These are phyloP conservation scores for Boletus huronensis DNA, from an alignment of 768 basidiomycete species.

Conservation along the genomic window DNA sequence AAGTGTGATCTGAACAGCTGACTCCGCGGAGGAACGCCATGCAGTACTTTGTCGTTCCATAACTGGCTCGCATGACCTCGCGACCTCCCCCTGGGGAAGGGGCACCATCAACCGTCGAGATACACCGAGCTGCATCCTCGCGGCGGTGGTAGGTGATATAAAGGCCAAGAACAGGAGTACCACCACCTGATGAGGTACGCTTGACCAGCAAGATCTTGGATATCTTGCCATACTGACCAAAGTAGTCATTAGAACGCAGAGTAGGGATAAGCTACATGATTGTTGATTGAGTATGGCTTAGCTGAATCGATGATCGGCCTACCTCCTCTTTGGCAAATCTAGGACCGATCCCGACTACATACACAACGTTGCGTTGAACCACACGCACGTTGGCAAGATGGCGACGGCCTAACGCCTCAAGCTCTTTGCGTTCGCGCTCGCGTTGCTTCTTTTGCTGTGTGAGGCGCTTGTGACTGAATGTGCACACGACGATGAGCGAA, in stretches of 20 bases:
- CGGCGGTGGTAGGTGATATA: constrained; percentile 95
- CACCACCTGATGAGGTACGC: constrained; percentile 71
- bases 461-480: constrained; percentile 82
- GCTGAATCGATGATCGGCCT: constrained; percentile 22
- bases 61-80: constrained; percentile 88
- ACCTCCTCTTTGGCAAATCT: constrained; percentile 97
- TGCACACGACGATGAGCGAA: constrained; percentile 14
- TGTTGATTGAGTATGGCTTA: constrained; percentile 1
- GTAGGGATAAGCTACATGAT: constrained; percentile 75
- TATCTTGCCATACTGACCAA: constrained; percentile 98
- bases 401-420: constrained; percentile 79
- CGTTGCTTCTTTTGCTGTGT: constrained; percentile 93
- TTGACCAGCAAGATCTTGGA: constrained; percentile 92
- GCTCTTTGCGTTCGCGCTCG: constrained; percentile 93
- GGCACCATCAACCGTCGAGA: constrained; percentile 89
- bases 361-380: constrained; percentile 94
- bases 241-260: constrained; percentile 91
- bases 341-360: constrained; percentile 92
- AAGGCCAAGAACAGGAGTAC: constrained; percentile 78
- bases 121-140: constrained; percentile 92
- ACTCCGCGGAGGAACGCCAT: constrained; percentile 88
- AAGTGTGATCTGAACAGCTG: constrained; percentile 81
- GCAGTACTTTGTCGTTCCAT: constrained; percentile 97
- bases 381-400: constrained; percentile 91
- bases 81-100: constrained; percentile 86